phyloP scores from a whole-genome alignment of 2,329 filamentous ascomycete genomes.

The Fusarium sp. region DNA sequence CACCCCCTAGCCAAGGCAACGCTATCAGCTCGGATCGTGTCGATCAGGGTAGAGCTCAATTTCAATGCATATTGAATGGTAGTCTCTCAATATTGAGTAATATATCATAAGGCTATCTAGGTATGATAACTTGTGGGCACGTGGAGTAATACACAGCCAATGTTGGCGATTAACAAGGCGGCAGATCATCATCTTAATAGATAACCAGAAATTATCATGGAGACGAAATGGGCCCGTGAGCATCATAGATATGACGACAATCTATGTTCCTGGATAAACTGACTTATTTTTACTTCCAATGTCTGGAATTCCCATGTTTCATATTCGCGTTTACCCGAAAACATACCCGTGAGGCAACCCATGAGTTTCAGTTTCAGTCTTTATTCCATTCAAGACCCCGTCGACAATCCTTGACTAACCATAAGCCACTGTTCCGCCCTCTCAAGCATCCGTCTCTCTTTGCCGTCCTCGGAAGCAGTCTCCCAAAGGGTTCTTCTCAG shows the following conservation, averaged over 20 bases:
- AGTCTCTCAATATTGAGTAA: neutral
- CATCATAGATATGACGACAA: neutral
- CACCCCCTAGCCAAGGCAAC: conserved; percentile 8
- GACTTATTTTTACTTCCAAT: conserved; percentile 16
- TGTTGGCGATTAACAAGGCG: neutral
- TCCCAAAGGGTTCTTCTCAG: conserved; percentile 45
- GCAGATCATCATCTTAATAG: conserved; percentile 39
- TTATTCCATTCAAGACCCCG: neutral
- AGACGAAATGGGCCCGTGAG: neutral
- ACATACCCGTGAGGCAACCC: conserved; percentile 21
- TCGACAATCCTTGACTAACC: conserved; percentile 1
- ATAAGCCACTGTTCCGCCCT: conserved; percentile 55
- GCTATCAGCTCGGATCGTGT: conserved; percentile 31
- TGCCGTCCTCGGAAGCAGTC: conserved; percentile 39
- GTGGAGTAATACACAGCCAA: neutral
- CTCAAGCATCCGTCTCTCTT: conserved; percentile 53
- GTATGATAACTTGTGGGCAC: conserved; percentile 18
- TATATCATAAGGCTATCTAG: neutral
- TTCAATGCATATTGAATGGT: conserved; percentile 28
- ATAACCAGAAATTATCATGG: conserved; percentile 3
- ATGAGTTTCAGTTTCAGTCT: conserved; percentile 5
- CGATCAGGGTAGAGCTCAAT: conserved; percentile 35
- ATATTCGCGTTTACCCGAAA: conserved; percentile 12
- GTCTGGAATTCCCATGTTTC: conserved; percentile 15
- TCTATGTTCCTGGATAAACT: neutral